phyloP scores from a whole-genome alignment of 768 basidiomycete genomes.

The Pleurotus pulmonarius region DNA sequence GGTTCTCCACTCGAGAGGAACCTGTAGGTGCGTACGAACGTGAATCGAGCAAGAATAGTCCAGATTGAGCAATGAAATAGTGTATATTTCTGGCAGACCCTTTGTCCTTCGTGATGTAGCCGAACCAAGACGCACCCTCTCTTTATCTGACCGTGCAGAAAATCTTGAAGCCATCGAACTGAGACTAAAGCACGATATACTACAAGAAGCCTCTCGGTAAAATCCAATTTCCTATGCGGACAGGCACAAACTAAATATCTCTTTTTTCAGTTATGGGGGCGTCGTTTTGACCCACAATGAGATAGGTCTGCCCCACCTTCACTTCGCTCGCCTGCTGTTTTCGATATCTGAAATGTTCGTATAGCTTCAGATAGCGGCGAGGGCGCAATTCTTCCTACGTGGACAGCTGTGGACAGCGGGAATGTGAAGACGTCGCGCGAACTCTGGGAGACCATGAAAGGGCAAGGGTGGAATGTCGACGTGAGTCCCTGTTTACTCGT shows the following conservation, averaged over 20 bases:
- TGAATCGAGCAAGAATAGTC: too few relatives aligned
- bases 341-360: background rate
- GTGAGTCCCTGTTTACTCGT: constrained; percentile 34
- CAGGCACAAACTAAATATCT: background rate
- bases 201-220: constrained; percentile 72
- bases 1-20: constrained; percentile 97
- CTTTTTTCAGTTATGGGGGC: constrained; percentile 68
- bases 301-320: constrained; percentile 47
- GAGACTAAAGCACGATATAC: constrained; percentile 86
- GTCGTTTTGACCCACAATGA: constrained; percentile 93
- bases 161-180: constrained; percentile 92
- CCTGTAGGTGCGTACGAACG: constrained; percentile 65
- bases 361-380: constrained; percentile 58
- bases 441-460: constrained; percentile 76
- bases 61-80: constrained; percentile 24
- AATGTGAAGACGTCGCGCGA: constrained; percentile 88
- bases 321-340: background rate
- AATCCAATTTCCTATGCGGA: background rate
- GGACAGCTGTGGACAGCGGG: constrained; percentile 82
- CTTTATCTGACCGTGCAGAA: constrained; percentile 88
- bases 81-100: constrained; percentile 87
- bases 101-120: constrained; percentile 90
- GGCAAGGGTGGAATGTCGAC: constrained; percentile 90
- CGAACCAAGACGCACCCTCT: constrained; percentile 73
- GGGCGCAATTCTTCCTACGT: constrained; percentile 85